A percentile compares a stretch with the other conserved stretches of the same genome.
Conservation (phyloP, 78 protist genomes). For the Carpediemonas membranifera region DNA sequence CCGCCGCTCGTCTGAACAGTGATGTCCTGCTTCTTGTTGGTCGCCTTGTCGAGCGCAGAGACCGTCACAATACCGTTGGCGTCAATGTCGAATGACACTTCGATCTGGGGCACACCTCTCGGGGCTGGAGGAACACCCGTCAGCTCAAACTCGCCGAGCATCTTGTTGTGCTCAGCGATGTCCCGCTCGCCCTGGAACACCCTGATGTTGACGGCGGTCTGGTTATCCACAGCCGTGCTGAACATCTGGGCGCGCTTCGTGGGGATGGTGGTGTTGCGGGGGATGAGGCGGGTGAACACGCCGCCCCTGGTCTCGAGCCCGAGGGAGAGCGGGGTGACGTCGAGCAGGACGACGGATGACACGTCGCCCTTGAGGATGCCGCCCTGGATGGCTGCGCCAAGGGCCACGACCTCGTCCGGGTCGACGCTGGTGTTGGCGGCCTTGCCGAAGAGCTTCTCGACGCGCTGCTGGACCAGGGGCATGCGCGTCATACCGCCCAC, state of each 20-base stretch:
- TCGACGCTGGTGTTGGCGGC: conserved; percentile 77
- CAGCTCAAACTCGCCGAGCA: conserved; percentile 86
- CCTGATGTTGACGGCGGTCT: conserved; percentile 74
- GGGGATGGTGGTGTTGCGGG: conserved; percentile 87
- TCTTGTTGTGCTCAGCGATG: conserved; percentile 87
- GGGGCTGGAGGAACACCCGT: no score
- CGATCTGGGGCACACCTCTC: conserved; percentile 14
- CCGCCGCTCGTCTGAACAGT: neutral
- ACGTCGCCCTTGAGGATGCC: conserved; percentile 82
- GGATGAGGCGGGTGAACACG: conserved; percentile 66
- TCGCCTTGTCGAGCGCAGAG: conserved; percentile 85
- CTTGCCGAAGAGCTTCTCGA: conserved; percentile 28
- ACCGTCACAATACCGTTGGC: conserved; percentile 83
- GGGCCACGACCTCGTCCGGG: conserved; percentile 99
- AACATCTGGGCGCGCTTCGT: conserved; percentile 8
- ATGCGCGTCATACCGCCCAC: conserved; percentile 62
- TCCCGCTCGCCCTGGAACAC: conserved; percentile 97
- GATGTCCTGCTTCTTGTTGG: conserved; percentile 65
- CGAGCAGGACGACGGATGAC: conserved; percentile 68
- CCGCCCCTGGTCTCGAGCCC: conserved; percentile 91
- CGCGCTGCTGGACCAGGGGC: conserved; percentile 59
- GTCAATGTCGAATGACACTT: no score
- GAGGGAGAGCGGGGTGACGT: conserved; percentile 88
- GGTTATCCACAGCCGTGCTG: conserved; percentile 16
- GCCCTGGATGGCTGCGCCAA: conserved; percentile 97